Conservation (phyloP, 129 eudicot species). For the Deinandra increscens region DNA sequence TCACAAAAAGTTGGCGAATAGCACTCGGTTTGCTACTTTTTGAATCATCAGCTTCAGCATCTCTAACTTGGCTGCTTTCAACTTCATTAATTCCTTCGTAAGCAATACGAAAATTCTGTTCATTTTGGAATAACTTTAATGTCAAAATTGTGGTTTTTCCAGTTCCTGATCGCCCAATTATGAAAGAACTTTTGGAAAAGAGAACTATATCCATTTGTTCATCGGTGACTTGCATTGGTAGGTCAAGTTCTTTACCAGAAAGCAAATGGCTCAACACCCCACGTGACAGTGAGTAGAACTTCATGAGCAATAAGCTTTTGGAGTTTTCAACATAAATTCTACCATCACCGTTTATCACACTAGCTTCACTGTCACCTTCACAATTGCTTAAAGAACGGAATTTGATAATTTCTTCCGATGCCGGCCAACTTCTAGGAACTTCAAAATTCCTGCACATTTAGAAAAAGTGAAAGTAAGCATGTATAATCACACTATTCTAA, state of each 20-base stretch:
- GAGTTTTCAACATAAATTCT: too few relatives aligned
- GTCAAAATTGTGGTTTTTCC: conserved; percentile 84
- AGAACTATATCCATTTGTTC: conserved; percentile 50
- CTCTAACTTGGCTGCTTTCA: neutral
- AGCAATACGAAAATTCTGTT: conserved; percentile 45
- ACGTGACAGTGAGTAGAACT: conserved; percentile 62
- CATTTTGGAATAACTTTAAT: conserved; percentile 52
- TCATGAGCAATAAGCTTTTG: conserved; percentile 39
- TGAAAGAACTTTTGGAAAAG: conserved; percentile 49
- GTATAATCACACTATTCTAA: neutral
- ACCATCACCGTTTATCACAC: conserved; percentile 25
- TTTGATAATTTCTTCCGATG: conserved; percentile 30
- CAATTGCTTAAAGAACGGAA: conserved; percentile 25
- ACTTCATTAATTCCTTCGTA: conserved; percentile 27
- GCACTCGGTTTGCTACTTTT: conserved; percentile 16
- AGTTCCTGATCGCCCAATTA: conserved; percentile 76
- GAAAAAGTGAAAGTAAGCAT: neutral
- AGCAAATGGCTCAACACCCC: conserved; percentile 54
- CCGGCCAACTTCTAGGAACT: conserved; percentile 55
- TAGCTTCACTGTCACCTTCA: conserved; percentile 14
- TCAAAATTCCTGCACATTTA: conserved; percentile 45
- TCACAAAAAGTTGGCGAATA: conserved; percentile 73
- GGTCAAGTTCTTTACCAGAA: conserved; percentile 46
- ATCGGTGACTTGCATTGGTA: conserved; percentile 76
- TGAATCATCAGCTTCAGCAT: conserved; percentile 12